A percentile compares a stretch with the other conserved stretches of the same genome.
phyloP scores from a whole-genome alignment of 2,329 filamentous ascomycete genomes.

The Drechslerella coelobrocha region DNA sequence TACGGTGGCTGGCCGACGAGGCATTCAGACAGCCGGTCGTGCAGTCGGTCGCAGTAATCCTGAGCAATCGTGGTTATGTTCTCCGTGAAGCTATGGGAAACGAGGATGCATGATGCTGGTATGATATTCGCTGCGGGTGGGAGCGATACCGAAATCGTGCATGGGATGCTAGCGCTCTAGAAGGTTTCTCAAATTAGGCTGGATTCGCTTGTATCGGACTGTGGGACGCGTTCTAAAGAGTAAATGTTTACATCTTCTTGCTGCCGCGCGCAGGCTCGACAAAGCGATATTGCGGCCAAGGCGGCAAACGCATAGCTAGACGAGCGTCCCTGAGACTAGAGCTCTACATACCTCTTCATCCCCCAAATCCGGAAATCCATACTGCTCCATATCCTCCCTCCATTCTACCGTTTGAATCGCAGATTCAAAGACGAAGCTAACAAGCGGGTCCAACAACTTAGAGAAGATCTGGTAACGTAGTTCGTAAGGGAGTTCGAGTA shows the following conservation, averaged over 20 bases:
- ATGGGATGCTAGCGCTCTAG: conserved; percentile 4
- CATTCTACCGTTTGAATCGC: conserved; percentile 11
- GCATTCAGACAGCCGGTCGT: not conserved
- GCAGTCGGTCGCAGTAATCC: not conserved
- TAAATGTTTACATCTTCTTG: too few relatives aligned
- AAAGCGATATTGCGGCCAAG: not conserved
- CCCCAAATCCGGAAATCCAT: not conserved
- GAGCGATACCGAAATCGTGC: not conserved
- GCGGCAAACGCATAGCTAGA: too few relatives aligned
- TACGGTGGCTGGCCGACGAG: not conserved
- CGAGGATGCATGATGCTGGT: not conserved
- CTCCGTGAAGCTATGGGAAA: conserved; percentile 4
- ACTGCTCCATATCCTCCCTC: conserved; percentile 10
- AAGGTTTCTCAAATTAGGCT: not conserved
- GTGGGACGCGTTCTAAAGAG: not conserved
- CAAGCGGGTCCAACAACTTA: not conserved
- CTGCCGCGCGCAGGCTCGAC: too few relatives aligned
- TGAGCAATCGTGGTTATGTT: not conserved
- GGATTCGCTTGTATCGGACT: not conserved
- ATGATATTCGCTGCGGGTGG: not conserved
- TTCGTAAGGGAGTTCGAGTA: conserved; percentile 8
- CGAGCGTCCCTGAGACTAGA: not conserved
- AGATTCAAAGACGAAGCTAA: conserved; percentile 23
- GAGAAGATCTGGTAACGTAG: conserved; percentile 3
- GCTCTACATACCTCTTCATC: not conserved